Evolutionary conservation across 202 grass and related monocot species (phyloP).

Genomic region (Setaria italica): DNA sequence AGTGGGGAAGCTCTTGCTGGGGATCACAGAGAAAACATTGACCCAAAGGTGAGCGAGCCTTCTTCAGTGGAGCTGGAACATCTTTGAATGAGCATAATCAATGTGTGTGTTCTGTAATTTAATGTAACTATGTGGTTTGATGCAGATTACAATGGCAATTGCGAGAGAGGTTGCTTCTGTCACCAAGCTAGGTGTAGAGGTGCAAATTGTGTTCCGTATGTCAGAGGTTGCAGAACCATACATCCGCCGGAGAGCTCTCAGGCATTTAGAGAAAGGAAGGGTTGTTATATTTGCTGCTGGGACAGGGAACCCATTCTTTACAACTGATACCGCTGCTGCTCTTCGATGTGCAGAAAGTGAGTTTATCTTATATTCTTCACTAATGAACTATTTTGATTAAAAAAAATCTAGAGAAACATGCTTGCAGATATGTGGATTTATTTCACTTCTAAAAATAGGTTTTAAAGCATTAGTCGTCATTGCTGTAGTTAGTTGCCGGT

Average conservation of each 20-base stretch:
- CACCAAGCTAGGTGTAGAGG: conserved; percentile 93
- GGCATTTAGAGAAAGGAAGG: conserved; percentile 97
- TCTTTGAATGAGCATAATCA: too few species aligned
- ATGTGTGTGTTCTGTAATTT: not conserved
- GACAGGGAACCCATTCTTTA: conserved; percentile 95
- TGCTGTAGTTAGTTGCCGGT: too few species aligned
- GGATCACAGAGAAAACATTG: too few species aligned
- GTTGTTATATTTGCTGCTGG: conserved; percentile 98
- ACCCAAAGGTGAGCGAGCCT: too few species aligned
- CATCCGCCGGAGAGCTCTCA: conserved; percentile 82
- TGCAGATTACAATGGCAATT: conserved; percentile 95
- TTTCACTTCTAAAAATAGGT: too few species aligned
- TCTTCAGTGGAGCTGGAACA: too few species aligned
- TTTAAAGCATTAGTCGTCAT: too few species aligned
- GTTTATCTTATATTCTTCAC: conserved; percentile 46
- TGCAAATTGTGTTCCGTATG: conserved; percentile 92
- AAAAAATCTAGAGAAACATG: conserved; percentile 16
- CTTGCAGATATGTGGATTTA: too few species aligned
- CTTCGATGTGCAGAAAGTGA: conserved; percentile 95
- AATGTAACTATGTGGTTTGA: conserved; percentile 28
- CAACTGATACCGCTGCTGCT: conserved; percentile 93
- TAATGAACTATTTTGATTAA: not conserved
- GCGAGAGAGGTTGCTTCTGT: conserved; percentile 95
- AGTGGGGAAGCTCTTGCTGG: too few species aligned
- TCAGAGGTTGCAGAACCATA: conserved; percentile 98